Base-by-base conservation (phyloP, 768 basidiomycete species). In the Kwoniella bestiolae region DNA sequence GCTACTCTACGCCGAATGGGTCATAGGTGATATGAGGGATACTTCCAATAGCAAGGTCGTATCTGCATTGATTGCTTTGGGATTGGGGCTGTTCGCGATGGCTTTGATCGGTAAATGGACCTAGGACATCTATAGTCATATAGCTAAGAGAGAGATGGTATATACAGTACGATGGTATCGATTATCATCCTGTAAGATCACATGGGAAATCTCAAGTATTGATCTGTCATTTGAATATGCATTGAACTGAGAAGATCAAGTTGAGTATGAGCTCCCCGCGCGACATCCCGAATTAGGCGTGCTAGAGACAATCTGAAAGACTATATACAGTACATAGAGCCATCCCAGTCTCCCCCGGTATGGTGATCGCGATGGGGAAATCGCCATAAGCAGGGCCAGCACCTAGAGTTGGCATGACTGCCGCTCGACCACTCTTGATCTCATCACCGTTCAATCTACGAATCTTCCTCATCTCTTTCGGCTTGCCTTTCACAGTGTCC, bases 51-150 rank as follows among this genome's bases (percentile, higher is more conserved):
- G 8, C 8, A 31, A 23, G 23, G 46, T 60, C 9, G 26, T 35
- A 21, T 21, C 47, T 28, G 58, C 58, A 23, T 23, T 60, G 4
- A 41, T 49, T 5, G 28, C 58, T 21, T 60, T 60, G 32, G 25
- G 25, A 14, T 16, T 60, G 21, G 58, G 58, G 21, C 29, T 60
- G 3, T 60, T 60, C 25, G 58, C 58, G 6, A 60, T 60, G 58
- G 46, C 58, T 31, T 12, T 60, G 2, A 60, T 60, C 5, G 58
- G 58, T 23, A 60, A 60, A 60, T 60, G 58, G 58, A 60, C 58
- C 6, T 60, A 34, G 26, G 23, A 53, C 18, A 35, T 35, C 12
- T 35, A 6, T 35, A 35, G 6, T 6, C 12, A 35, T 12, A n/a
- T 29, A 53, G 12, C 12, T 21, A 16, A n/a, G n/a, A 47, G 45